A percentile compares a stretch with the other conserved stretches of the same genome.
Evolutionary conservation across 371 early-diverging fungal species (phyloP).

Genomic region (Blakeslea trispora): DNA sequence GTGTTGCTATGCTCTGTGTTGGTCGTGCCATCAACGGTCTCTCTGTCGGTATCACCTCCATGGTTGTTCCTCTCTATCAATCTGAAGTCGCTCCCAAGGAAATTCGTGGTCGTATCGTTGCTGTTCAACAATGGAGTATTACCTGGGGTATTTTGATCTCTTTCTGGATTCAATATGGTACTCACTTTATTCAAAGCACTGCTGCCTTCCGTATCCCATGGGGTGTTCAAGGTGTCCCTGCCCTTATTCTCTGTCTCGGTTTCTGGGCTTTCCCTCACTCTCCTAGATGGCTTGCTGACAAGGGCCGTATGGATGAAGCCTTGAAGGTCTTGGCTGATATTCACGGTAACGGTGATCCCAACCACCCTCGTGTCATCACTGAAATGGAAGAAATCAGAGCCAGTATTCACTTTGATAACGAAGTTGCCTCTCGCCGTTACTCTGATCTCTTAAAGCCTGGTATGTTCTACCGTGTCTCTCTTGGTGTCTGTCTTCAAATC

Average conservation of each 20-base stretch:
- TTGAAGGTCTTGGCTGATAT: constrained; percentile 50
- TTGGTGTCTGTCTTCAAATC: constrained; percentile 75
- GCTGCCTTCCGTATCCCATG: constrained; percentile 81
- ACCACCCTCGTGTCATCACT: constrained; percentile 41
- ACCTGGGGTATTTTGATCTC: constrained; percentile 62
- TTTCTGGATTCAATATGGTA: constrained; percentile 34
- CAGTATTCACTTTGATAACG: constrained; percentile 68
- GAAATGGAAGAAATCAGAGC: constrained; percentile 76
- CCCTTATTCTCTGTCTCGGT: constrained; percentile 63
- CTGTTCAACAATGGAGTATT: constrained; percentile 82
- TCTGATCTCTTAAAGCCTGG: constrained; percentile 34
- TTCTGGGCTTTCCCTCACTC: constrained; percentile 51
- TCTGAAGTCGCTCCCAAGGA: constrained; percentile 75
- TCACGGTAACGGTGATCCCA: constrained; percentile 41
- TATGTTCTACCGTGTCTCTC: constrained; percentile 61
- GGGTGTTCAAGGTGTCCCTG: constrained; percentile 83
- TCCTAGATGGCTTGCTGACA: constrained; percentile 57
- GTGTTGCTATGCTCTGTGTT: constrained; percentile 38
- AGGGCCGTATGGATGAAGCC: constrained; percentile 58
- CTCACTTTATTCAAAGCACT: constrained; percentile 19
- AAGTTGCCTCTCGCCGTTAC: constrained; percentile 50
- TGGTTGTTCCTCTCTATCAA: constrained; percentile 47
- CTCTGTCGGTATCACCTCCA: constrained; percentile 48
- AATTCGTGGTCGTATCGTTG: constrained; percentile 52
- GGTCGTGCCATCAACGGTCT: constrained; percentile 47